A percentile compares a stretch with the other conserved stretches of the same genome.
Conservation (phyloP, 345 rosid species). For the Citrus medica region DNA sequence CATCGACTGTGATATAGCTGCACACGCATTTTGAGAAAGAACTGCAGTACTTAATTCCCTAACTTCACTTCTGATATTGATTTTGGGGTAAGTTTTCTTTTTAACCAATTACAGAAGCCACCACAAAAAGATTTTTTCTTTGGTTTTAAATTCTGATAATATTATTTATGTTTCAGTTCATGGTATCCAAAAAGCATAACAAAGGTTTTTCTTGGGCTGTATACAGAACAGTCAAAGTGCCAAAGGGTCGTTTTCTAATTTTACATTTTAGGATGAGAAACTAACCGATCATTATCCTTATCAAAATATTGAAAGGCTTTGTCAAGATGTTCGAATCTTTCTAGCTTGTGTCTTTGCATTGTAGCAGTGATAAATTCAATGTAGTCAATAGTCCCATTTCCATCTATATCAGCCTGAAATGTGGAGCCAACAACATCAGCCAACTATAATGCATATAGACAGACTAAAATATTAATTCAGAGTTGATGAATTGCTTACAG, state of each 20-base stretch:
- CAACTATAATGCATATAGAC: neutral
- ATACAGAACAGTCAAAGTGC: neutral
- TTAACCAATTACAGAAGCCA: too few relatives aligned
- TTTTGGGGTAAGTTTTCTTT: too few relatives aligned
- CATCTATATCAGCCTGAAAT: conserved; percentile 84
- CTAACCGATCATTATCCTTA: conserved; percentile 81
- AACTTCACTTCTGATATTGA: too few relatives aligned
- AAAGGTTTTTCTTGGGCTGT: neutral
- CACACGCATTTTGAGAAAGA: neutral
- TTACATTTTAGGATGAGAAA: neutral
- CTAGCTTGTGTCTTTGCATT: conserved; percentile 81
- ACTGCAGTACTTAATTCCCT: neutral
- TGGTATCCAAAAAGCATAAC: neutral
- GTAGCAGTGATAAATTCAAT: conserved; percentile 82
- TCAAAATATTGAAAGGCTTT: conserved; percentile 87
- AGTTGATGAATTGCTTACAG: conserved; percentile 41
- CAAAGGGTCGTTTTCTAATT: neutral
- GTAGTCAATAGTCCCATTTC: conserved; percentile 80
- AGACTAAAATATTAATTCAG: neutral
- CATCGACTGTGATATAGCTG: conserved; percentile 83
- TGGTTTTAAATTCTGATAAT: too few relatives aligned
- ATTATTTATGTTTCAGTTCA: too few relatives aligned
- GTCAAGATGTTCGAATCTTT: conserved; percentile 67
- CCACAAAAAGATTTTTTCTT: too few relatives aligned
- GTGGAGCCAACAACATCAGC: neutral